Base-by-base conservation (phyloP, 2,329 filamentous ascomycete species). In the Verticillium zaregamsianum region DNA sequence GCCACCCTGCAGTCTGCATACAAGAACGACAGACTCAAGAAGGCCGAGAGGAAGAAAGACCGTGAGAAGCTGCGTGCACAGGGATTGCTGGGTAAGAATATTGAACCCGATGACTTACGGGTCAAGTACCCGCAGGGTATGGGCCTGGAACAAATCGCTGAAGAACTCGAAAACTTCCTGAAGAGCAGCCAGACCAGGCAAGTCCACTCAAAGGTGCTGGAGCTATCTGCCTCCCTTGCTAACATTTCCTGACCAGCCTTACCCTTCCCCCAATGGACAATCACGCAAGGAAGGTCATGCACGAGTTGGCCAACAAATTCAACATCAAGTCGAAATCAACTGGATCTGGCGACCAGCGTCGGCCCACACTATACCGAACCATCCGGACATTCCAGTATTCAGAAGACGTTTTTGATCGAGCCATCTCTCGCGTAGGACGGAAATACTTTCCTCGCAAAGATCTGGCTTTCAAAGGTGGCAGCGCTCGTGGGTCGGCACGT, bases 251-350 rank as follows among this genome's bases (percentile, higher is more conserved):
- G 20, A 57, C 33, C 65, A 93, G 90, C 55, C 80, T 95, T 6
- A 79, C 86, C 5, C 80, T 98, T 28, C 92, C 94, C 3, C 92
- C 94, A 0, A 96, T 98, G 88, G 87, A 91, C 61, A 91, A 92
- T 64, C 77, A 83, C 55, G 84, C 89, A 45, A 89, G 95, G 58
- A 93, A 92, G 72, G 78, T 87, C 6, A 82, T 98, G 20, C 95
- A 99, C 72, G 86, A 92, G 63, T 75, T 97, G 45, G 92, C 92
- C 14, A 85, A 85, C 68, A 83, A 83, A 40, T 86, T 97, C 71
- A 88, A 87, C 17, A 78, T 98, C 63, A 94, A 90, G 66, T 97
- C 93, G 3, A 92, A 93, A 70, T 97, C 93, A 0, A 84, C 86
- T 23, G 94, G 94, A 2, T 84, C 84, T 58, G 92, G 89, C 8